Base-by-base conservation (phyloP, 176 grass and related monocot genomes). In the Leersia perrieri region DNA sequence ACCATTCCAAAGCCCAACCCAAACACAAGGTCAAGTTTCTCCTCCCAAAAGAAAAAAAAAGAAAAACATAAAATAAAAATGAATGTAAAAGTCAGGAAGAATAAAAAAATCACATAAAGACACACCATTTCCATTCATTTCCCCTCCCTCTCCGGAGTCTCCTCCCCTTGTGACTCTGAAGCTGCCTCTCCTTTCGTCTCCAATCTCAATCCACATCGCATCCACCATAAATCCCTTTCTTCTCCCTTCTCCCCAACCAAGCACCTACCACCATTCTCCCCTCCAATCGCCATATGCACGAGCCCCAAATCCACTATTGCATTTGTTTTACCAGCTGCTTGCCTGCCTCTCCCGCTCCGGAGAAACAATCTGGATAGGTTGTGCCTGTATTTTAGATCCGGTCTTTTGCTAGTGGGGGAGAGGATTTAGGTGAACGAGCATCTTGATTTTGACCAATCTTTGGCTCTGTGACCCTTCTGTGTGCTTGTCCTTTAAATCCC, bases 371-470 rank as follows among this genome's bases (percentile, higher is more conserved):
- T 4, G 33, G 39, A 39, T 60, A 60, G 70, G 55, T 3, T 22
- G 18, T 35, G 15, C 34, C 8, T 26, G 30, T 80, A 55, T 23
- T 23, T 82, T 86, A 83, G 83, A 86, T 86, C 88, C 83, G 73
- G 11, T 26, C 47, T 63, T 61, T 40, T 36, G 28, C 35, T 73
- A 41, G 66, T 66, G 66, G 44, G 72, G 73, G 73, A 38, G 73
- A 23, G 74, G 83, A 82, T 90, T 89, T 89, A 61, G 83, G 83
- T 82, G 82, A 82, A 32, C 83, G 26, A 82, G 78, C 88, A 49
- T 77, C 78, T 85, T 65, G 78, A 89, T 72, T 86, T 68, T 88
- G 30, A 61, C 83, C 60, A 40, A 49, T 78, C 73, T 78, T 78
- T 41, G 32, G 68, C 39, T 86, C 53, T 25, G 8, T 44, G 41